Evolutionary conservation across 129 eudicot species (phyloP).

Genomic region (Flaveria sonorensis): DNA sequence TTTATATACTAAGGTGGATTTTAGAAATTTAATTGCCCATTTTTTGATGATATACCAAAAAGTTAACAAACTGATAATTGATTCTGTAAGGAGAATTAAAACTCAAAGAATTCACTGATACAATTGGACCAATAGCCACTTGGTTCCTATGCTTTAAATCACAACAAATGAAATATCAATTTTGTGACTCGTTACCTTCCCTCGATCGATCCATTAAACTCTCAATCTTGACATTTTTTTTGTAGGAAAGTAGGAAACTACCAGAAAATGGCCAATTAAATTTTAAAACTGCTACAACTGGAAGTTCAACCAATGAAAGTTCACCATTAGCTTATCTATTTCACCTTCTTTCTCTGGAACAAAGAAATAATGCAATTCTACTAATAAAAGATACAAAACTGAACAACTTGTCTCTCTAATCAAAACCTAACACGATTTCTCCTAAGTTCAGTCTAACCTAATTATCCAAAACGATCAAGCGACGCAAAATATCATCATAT

Average conservation of each 20-base stretch:
- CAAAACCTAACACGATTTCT: conserved; percentile 14
- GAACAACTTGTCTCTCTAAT: neutral
- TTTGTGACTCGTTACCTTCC: neutral
- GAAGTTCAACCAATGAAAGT: too few species aligned
- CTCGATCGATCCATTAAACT: neutral
- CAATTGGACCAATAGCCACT: neutral
- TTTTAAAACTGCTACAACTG: too few species aligned
- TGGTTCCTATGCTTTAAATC: conserved; percentile 8
- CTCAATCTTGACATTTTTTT: neutral
- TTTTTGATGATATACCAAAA: neutral
- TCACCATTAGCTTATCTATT: neutral
- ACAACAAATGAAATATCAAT: neutral
- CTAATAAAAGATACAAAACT: neutral
- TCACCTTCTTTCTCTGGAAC: neutral
- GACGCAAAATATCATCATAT: neutral
- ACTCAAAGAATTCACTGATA: neutral
- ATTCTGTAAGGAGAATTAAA: neutral
- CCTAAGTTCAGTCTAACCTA: too few species aligned
- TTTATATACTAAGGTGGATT: too few species aligned
- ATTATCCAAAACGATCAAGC: too few species aligned
- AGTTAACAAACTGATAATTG: neutral
- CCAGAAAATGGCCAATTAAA: too few species aligned
- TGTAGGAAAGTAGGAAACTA: neutral
- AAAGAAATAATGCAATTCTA: too few species aligned
- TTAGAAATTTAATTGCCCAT: neutral